Evolutionary conservation across 306 rosid genomes (phyloP), one percentile per base, ranked within the genome.

Genomic region (Nissolia schottii): DNA sequence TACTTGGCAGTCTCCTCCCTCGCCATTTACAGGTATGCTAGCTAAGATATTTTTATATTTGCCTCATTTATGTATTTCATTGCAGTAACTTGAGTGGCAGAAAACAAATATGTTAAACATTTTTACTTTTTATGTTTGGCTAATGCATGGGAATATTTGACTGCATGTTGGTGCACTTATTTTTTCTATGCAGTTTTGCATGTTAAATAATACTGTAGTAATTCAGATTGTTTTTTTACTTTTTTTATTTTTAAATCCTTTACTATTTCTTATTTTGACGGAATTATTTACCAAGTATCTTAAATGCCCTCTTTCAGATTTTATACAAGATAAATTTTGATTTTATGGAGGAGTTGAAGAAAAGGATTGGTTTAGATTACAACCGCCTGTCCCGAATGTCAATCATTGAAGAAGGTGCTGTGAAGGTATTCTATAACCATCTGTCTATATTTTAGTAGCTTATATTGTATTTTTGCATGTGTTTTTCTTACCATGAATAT

Each of bases 361-460:
- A 85, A 82, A 86, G 63, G 81, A 86, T 89, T 74, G 95, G 91
- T 62, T 54, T 89, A 75, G 91, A 89, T 83, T 89, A 89, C 64
- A 51, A 64, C 63, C 81, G 84, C 45, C 79, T 86, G 64, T 78
- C 95, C 54, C 84, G 89, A 67, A 84, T 89, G 91, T 86, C 95
- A 62, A 85, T 89, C 74, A 68, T 89, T 72, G 89, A 89, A 81
- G 95, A 89, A 71, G 95, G 91, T 67, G 86, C 86, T 31, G 74
- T 55, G 70, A 84, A 86, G 95, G 95, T 89, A 81, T 45, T 75
- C 6, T 45, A 23, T 60, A 73, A 77, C 60, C 51, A 71, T 23
- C 29, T 37, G 31, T 49, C 12, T 24, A 23, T 76, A 54, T 55
- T 35, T 62, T 64, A 31, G 64, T 68, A 6, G 37, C 65, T 29